Base-by-base conservation (phyloP, 73 alveolate species). In the Paramecium caudatum region DNA sequence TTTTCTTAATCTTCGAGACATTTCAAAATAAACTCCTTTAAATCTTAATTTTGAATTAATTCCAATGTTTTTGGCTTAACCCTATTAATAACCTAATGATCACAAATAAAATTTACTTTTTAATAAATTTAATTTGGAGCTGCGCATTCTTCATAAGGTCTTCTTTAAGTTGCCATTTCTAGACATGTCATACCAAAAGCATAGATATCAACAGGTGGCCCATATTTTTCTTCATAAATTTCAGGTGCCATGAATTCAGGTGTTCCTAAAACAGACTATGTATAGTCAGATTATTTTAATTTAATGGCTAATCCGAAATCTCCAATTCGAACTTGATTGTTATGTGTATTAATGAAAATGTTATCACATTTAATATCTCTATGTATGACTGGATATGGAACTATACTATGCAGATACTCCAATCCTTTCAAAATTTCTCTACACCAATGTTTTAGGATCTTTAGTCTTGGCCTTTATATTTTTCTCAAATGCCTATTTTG, bases 271-370 rank as follows among this genome's bases (percentile, higher is more conserved):
- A 96, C 92, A 82, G 94, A 91, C 9, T 70, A 63, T 5, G 99
- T 97, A 39, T 97, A 96, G 80, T 91, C 98, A 10, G 98, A 94
- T 63, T 94, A 94, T 87, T 95, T 91, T 95, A 97, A 88, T 33
- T 97, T 93, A 15, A 97, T 94, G n/a, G 99, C 94, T 46, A 98
- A 90, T 3, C 99, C 99, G 47, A 98, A 95, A 91, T 97, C 99
- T 17, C 99, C 99, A 37, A 98, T 96, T 91, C 98, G 94, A 6
- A 98, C 95, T 93, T 97, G 98, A 23, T 99, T 99, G 33, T 96
- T 95, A 68, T 94, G 94, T 43, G 98, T 94, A 85, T 96, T 98
- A 49, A 98, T 96, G 68, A 98, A 97, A 62, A 98, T 96, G 91
- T 97, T 98, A 48, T 96, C 99, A 91, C 99, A 97, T 91, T 93